Evolutionary conservation across 1,284 basidiomycete species (phyloP).

Genomic region (Cutaneotrichosporon daszewskae): DNA sequence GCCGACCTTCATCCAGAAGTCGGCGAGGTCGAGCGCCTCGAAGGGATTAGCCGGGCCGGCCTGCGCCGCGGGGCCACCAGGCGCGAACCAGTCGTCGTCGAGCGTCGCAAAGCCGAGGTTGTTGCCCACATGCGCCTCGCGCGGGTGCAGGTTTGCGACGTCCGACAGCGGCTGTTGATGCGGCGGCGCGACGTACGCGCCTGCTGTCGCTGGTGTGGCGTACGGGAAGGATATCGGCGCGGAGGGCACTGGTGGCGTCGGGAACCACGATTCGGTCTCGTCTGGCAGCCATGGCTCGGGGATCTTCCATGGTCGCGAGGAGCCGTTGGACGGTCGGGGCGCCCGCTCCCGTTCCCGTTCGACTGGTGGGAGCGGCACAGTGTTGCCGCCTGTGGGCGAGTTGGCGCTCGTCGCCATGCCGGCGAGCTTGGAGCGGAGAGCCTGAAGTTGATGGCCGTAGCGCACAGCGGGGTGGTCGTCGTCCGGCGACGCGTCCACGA

Average conservation of each 20-base stretch:
- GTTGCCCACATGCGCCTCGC: conserved; percentile 7
- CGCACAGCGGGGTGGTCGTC: conserved; percentile 41
- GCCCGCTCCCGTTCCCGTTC: background rate
- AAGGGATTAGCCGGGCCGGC: conserved; percentile 10
- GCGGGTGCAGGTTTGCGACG: conserved; percentile 12
- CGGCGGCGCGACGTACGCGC: conserved; percentile 21
- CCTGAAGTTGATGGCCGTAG: conserved; percentile 38
- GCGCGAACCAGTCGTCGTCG: conserved; percentile 40
- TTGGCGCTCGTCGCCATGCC: conserved; percentile 26
- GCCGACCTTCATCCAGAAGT: conserved; percentile 56
- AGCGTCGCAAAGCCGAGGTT: conserved; percentile 35
- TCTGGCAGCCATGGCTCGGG: conserved; percentile 1
- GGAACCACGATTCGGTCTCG: conserved; percentile 1
- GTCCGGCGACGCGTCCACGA: conserved; percentile 34
- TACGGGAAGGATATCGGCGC: conserved; percentile 20
- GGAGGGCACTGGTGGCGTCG: background rate
- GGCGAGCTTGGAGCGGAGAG: conserved; percentile 31
- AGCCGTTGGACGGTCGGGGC: background rate
- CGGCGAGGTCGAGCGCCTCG: conserved; percentile 46
- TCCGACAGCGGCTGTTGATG: conserved; percentile 32
- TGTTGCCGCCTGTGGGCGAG: conserved; percentile 29
- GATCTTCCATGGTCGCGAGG: no score
- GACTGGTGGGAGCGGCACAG: conserved; percentile 21
- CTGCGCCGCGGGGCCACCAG: background rate
- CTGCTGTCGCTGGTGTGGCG: no score